phyloP scores from a whole-genome alignment of 2,329 filamentous ascomycete genomes.

The Fusarium sp. region DNA sequence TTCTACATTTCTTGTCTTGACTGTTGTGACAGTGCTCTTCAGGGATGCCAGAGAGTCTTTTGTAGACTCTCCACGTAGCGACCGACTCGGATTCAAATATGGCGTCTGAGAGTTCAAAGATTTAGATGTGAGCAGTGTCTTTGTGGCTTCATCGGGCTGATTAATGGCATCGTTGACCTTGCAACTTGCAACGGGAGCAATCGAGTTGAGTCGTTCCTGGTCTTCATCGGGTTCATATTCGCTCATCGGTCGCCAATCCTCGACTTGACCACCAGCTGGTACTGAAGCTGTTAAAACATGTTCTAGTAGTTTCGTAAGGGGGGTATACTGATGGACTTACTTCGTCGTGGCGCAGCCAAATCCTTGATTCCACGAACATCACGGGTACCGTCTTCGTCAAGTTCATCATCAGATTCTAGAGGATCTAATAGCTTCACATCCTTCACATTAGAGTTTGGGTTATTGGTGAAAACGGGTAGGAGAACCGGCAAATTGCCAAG shows the following conservation, averaged over 20 bases:
- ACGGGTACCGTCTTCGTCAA: neutral
- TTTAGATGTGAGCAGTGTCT: neutral
- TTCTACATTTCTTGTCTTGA: neutral
- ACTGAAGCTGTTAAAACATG: constrained; percentile 7
- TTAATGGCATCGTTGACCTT: neutral
- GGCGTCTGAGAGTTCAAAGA: neutral
- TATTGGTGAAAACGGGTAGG: constrained; percentile 43
- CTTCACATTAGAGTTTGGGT: constrained; percentile 15
- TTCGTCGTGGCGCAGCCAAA: neutral
- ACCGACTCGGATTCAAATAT: neutral
- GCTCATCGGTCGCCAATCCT: constrained; percentile 25
- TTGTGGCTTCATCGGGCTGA: neutral
- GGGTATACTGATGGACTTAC: neutral
- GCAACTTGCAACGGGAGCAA: neutral
- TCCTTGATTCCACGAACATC: neutral
- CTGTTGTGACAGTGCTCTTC: constrained; percentile 1
- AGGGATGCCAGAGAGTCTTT: neutral
- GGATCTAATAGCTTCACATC: neutral
- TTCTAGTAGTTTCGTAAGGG: too few relatives aligned
- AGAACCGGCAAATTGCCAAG: constrained; percentile 43
- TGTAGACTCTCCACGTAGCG: neutral
- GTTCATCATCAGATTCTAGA: neutral
- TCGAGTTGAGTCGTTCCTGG: neutral
- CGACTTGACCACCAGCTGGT: constrained; percentile 13
- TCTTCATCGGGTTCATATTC: constrained; percentile 11